These are phyloP conservation scores for Sanchytrium tribonematis DNA, from an alignment of 371 early-diverging fungal species.

Conservation along the genomic window DNA sequence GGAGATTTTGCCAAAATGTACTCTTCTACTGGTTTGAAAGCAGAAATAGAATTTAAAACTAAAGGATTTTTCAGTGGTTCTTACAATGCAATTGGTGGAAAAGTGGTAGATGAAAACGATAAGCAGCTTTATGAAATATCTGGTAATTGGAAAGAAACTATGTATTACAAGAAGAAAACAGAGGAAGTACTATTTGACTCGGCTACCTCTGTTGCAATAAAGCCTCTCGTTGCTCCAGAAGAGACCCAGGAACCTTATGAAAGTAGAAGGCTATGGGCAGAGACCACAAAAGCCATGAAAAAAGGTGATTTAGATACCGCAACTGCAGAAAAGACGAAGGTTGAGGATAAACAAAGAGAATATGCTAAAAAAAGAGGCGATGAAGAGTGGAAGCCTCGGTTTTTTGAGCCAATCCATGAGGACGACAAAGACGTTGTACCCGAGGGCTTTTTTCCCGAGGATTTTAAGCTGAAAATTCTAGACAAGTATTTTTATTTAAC, in stretches of 20 bases:
- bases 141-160: conserved; percentile 59
- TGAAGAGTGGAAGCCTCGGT: conserved; percentile 21
- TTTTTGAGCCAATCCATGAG: conserved; percentile 16
- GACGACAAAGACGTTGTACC: not conserved
- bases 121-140: conserved; percentile 44
- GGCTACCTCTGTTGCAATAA: conserved; percentile 23
- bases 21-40: conserved; percentile 41
- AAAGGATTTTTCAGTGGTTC: conserved; percentile 61
- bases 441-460: not conserved
- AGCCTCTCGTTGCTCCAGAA: conserved; percentile 37
- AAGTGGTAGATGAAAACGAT: conserved; percentile 45
- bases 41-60: conserved; percentile 62
- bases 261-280: conserved; percentile 55
- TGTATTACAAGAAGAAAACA: conserved; percentile 21
- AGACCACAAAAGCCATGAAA: conserved; percentile 41
- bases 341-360: conserved; percentile 55
- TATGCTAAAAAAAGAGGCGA: conserved; percentile 30
- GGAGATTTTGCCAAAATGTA: conserved; percentile 44
- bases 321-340: conserved; percentile 42
- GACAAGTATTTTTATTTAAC: not conserved
- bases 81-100: conserved; percentile 51
- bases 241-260: conserved; percentile 48
- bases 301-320: conserved; percentile 39
- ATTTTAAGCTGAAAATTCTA: not conserved
- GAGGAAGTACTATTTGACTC: conserved; percentile 37